Conservation (phyloP, 306 rosid genomes). For the Inga oerstediana region DNA sequence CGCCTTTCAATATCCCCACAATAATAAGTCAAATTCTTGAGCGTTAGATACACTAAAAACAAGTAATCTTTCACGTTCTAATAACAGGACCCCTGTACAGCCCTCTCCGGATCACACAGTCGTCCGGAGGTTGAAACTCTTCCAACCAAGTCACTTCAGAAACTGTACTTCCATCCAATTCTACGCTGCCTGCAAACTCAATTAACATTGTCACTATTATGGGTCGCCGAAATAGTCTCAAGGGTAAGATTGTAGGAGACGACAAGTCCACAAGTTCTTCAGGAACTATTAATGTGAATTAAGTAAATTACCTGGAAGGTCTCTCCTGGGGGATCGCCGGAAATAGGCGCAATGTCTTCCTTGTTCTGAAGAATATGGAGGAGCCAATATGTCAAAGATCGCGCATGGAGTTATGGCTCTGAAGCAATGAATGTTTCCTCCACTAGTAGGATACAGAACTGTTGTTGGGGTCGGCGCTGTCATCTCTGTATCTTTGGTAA, state of each 20-base stretch:
- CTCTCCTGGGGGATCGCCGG: conserved; percentile 55
- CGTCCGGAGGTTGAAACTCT: conserved; percentile 83
- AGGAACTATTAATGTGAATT: background rate
- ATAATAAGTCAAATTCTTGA: conserved; percentile 40
- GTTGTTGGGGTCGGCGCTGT: conserved; percentile 66
- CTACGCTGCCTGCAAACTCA: conserved; percentile 50
- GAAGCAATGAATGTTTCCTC: conserved; percentile 77
- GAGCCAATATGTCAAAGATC: conserved; percentile 66
- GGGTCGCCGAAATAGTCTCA: no score
- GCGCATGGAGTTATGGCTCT: conserved; percentile 74
- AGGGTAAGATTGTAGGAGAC: background rate
- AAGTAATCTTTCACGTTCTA: conserved; percentile 59
- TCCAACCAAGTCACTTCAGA: conserved; percentile 81
- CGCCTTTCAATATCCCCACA: conserved; percentile 50
- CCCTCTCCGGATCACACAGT: conserved; percentile 90
- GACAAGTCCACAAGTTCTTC: background rate
- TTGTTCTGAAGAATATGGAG: conserved; percentile 69
- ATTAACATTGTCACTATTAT: background rate
- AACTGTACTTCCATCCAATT: conserved; percentile 56
- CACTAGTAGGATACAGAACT: conserved; percentile 64
- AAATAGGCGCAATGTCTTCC: conserved; percentile 75
- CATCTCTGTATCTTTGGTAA: conserved; percentile 61
- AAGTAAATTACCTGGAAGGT: conserved; percentile 57
- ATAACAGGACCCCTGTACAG: conserved; percentile 91
- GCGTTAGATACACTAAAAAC: conserved; percentile 36